A percentile compares a stretch with the other conserved stretches of the same genome.
Conservation (phyloP, 163 green algal genomes). For the Scenedesmus sp. region DNA sequence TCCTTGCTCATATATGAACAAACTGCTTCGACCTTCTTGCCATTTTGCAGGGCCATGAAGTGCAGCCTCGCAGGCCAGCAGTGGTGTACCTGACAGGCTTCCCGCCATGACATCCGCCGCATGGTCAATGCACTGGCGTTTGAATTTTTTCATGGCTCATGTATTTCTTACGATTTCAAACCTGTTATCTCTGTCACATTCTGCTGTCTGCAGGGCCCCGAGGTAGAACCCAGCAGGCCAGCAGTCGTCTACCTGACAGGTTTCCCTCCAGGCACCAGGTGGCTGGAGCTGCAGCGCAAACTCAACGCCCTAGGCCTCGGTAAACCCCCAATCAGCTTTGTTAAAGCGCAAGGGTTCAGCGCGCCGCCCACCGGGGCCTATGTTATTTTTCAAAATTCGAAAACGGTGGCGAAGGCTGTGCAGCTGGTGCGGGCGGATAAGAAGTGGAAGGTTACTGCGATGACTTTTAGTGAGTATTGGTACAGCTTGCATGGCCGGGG, state of each 20-base stretch:
- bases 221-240: not conserved
- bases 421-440: not conserved
- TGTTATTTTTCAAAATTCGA: not conserved
- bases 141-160: not conserved
- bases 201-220: not conserved
- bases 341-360: not conserved
- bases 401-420: not conserved
- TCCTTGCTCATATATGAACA: not conserved
- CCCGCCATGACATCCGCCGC: too few relatives aligned
- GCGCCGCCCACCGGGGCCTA: constrained; percentile 20
- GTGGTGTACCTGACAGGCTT: constrained; percentile 28
- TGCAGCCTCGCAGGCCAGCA: not conserved
- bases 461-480: constrained; percentile 40
- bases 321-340: not conserved
- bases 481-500: not conserved
- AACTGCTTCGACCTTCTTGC: not conserved
- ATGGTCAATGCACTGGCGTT: too few relatives aligned
- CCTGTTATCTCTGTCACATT: not conserved
- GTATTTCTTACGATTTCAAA: not conserved
- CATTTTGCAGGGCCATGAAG: constrained; percentile 4
- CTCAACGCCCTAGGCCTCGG: constrained; percentile 11
- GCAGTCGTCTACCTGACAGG: constrained; percentile 26
- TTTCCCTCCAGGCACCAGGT: not conserved
- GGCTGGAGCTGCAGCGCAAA: constrained; percentile 33
- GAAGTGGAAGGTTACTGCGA: constrained; percentile 1